A percentile compares a stretch with the other conserved stretches of the same genome.
These are phyloP conservation scores for Melanomma pulvis-pyrius DNA, from an alignment of 495 filamentous ascomycete genomes.

Conservation along the genomic window DNA sequence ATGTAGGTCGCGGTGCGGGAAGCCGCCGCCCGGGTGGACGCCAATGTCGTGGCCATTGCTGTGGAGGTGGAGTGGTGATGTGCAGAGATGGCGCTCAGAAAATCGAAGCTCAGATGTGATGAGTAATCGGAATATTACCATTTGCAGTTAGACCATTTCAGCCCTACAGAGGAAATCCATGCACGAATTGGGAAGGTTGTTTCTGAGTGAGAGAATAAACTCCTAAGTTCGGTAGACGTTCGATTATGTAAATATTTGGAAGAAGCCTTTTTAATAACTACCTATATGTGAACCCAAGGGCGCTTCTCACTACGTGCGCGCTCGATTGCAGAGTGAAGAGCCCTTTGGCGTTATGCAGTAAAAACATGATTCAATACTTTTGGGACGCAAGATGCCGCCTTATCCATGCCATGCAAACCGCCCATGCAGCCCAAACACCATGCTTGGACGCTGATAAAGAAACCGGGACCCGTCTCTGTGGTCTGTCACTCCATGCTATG, in stretches of 20 bases:
- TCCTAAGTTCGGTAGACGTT: no score
- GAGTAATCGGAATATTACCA: not conserved
- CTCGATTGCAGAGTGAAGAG: no score
- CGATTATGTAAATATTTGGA: no score
- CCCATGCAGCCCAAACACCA: conserved; percentile 30
- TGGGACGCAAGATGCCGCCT: not conserved
- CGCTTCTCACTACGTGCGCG: no score
- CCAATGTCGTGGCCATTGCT: conserved; percentile 32
- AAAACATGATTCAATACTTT: conserved; percentile 4
- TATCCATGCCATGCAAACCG: not conserved
- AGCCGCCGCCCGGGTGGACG: conserved; percentile 31
- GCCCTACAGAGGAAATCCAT: not conserved
- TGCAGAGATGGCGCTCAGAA: not conserved
- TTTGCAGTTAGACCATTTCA: not conserved
- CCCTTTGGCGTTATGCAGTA: no score
- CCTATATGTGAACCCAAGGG: no score
- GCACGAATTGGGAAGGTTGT: no score
- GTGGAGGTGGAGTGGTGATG: not conserved
- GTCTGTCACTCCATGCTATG: not conserved
- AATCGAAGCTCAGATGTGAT: not conserved
- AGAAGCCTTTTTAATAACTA: no score
- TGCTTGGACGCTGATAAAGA: conserved; percentile 25
- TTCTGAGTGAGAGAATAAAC: no score
- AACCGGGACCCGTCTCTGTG: not conserved
- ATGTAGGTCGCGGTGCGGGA: conserved; percentile 24